Evolutionary conservation across 2,329 filamentous ascomycete species (phyloP).

Genomic region (Xylariaceae sp.): DNA sequence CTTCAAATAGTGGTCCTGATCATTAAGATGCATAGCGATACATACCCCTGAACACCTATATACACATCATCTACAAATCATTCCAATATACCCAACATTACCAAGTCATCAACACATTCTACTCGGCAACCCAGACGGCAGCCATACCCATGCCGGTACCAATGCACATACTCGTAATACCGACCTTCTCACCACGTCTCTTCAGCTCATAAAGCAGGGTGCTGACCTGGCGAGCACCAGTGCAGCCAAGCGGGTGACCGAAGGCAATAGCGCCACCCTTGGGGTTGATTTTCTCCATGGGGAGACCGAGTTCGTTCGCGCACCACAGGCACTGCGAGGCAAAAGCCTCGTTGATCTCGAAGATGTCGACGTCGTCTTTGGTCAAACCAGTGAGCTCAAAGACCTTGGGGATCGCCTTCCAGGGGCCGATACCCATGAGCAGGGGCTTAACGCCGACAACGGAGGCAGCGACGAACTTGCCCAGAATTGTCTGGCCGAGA

Average conservation of each 20-base stretch:
- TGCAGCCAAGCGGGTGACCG: conserved; percentile 91
- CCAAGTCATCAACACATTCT: conserved; percentile 30
- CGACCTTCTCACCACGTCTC: conserved; percentile 77
- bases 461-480: conserved; percentile 83
- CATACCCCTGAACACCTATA: not conserved
- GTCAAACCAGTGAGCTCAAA: conserved; percentile 80
- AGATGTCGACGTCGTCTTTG: conserved; percentile 92
- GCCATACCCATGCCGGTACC: conserved; percentile 98
- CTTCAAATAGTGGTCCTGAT: not conserved
- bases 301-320: conserved; percentile 78
- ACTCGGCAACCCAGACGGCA: conserved; percentile 92
- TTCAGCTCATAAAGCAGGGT: conserved; percentile 86
- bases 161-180: conserved; percentile 92
- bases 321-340: conserved; percentile 94
- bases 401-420: conserved; percentile 90
- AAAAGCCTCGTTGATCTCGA: conserved; percentile 99
- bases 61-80: not conserved
- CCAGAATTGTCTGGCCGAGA: conserved; percentile 81
- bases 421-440: conserved; percentile 93
- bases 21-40: conserved; percentile 5
- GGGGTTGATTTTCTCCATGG: conserved; percentile 85
- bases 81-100: not conserved
- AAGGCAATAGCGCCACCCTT: conserved; percentile 97
- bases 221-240: conserved; percentile 87
- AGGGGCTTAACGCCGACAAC: conserved; percentile 86